Percentiles rank a stretch among this genome's conserved stretches.
These are phyloP conservation scores for Ganoderma resinaceum DNA, from an alignment of 1,284 basidiomycete species.

Conservation along the genomic window DNA sequence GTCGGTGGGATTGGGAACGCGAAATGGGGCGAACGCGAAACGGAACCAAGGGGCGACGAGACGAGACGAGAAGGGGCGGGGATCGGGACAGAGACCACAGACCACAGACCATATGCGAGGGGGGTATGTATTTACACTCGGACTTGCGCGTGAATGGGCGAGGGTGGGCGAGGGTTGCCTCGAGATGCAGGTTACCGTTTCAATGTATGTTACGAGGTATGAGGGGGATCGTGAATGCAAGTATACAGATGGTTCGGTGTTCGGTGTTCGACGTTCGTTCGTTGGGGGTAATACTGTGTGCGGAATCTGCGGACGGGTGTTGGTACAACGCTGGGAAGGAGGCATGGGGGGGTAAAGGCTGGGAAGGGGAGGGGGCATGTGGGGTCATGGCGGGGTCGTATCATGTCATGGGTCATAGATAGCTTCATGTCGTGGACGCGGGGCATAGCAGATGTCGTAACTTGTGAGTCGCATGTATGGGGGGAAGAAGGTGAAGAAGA, in stretches of 20 bases:
- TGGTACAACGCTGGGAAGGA: background rate
- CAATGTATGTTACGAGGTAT: slow-evolving; percentile 7
- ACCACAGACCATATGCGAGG: slow-evolving; percentile 1
- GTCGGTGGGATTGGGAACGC: background rate
- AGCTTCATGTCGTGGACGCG: slow-evolving; percentile 21
- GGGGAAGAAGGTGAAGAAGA: background rate
- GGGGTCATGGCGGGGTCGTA: slow-evolving; percentile 14
- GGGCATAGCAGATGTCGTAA: slow-evolving; percentile 22
- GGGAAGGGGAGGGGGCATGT: slow-evolving; percentile 14
- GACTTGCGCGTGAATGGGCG: slow-evolving; percentile 4
- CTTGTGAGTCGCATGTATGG: background rate
- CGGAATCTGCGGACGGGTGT: background rate
- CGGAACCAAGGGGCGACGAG: background rate
- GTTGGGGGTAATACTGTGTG: background rate
- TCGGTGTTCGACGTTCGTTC: no score
- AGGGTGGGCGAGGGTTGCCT: background rate
- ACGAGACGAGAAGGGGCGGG: background rate
- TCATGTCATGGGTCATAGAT: slow-evolving; percentile 2
- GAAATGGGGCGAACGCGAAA: background rate
- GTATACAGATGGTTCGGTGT: background rate
- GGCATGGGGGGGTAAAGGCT: background rate
- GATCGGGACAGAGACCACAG: background rate
- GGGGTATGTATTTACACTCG: slow-evolving; percentile 22
- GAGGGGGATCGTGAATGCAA: background rate
- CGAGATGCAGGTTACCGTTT: slow-evolving; percentile 1